A percentile compares a stretch with the other conserved stretches of the same genome.
Evolutionary conservation across 169 alveolate species (phyloP).

Genomic region (Eimeria sp.): DNA sequence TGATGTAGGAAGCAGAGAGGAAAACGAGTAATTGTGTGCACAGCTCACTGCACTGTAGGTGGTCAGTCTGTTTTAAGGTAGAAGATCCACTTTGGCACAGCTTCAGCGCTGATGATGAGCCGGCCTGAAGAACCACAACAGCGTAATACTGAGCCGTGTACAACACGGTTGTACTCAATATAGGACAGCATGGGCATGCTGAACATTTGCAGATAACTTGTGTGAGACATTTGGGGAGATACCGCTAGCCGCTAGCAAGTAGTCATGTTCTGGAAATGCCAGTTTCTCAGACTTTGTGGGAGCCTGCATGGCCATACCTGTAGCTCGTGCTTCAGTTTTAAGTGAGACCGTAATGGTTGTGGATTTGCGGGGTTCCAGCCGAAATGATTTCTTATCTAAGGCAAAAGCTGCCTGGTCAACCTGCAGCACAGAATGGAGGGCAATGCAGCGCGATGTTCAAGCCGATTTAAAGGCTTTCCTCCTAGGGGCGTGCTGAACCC

Average conservation of each 20-base stretch:
- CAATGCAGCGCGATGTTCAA: not conserved
- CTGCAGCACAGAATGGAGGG: conserved; percentile 22
- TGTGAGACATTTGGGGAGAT: not conserved
- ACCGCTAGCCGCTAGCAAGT: not conserved
- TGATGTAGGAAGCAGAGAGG: not conserved
- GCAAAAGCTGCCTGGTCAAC: conserved; percentile 75
- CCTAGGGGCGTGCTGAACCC: not conserved
- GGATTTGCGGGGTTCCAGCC: conserved; percentile 70
- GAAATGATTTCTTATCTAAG: conserved; percentile 36
- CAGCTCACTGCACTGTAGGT: not conserved
- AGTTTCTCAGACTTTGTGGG: not conserved
- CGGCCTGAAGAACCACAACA: conserved; percentile 68
- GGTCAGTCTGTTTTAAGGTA: conserved; percentile 73
- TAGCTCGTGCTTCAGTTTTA: conserved; percentile 48
- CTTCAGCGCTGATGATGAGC: conserved; percentile 72
- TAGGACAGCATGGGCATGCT: not conserved
- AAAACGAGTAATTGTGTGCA: not conserved
- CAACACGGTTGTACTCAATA: not conserved
- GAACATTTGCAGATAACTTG: not conserved
- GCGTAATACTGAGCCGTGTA: not conserved
- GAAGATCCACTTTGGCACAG: conserved; percentile 72
- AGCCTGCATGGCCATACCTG: conserved; percentile 30
- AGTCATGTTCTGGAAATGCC: not conserved
- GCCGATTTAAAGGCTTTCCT: not conserved
- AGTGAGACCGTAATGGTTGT: conserved; percentile 41